Evolutionary conservation across 192 early-diverging fungal genomes (phyloP).

Genomic region (Coemansia sp.): DNA sequence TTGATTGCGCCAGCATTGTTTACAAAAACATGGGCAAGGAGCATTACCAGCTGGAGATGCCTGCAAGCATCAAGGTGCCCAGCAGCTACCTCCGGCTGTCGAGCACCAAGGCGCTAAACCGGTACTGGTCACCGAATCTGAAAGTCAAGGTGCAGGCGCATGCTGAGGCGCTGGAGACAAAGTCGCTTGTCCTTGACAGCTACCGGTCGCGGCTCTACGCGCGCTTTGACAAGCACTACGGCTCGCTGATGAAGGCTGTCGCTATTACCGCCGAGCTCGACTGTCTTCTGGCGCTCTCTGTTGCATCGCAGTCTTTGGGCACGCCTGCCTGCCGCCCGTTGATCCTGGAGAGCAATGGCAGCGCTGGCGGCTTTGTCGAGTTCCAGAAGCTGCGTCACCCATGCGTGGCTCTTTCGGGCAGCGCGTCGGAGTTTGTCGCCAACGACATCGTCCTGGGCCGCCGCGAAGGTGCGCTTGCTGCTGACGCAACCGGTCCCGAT

Average conservation of each 20-base stretch:
- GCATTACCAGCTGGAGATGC: slow-evolving; percentile 90
- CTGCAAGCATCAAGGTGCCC: slow-evolving; percentile 75
- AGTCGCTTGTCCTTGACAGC: slow-evolving; percentile 72
- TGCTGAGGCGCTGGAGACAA: slow-evolving; percentile 81
- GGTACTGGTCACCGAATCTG: slow-evolving; percentile 82
- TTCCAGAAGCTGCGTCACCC: slow-evolving; percentile 93
- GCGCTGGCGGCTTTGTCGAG: slow-evolving; percentile 69
- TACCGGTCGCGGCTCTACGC: slow-evolving; percentile 76
- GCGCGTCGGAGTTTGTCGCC: slow-evolving; percentile 82
- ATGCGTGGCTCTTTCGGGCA: slow-evolving; percentile 62
- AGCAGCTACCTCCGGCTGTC: slow-evolving; percentile 75
- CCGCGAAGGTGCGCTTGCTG: slow-evolving; percentile 19
- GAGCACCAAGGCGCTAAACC: slow-evolving; percentile 75
- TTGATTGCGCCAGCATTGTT: slow-evolving; percentile 69
- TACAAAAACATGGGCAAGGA: slow-evolving; percentile 97
- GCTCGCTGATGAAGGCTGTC: slow-evolving; percentile 69
- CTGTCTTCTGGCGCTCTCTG: slow-evolving; percentile 76
- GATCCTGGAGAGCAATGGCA: slow-evolving; percentile 64
- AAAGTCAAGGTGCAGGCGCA: slow-evolving; percentile 68
- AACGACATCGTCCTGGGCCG: slow-evolving; percentile 88
- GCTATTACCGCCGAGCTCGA: slow-evolving; percentile 84
- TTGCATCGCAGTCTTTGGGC: slow-evolving; percentile 67
- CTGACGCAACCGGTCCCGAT: slow-evolving; percentile 27
- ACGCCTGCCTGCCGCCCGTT: slow-evolving; percentile 84
- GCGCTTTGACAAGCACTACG: slow-evolving; percentile 83